Base-by-base conservation (phyloP, 306 rosid genomes). In the Styphnolobium japonicum region DNA sequence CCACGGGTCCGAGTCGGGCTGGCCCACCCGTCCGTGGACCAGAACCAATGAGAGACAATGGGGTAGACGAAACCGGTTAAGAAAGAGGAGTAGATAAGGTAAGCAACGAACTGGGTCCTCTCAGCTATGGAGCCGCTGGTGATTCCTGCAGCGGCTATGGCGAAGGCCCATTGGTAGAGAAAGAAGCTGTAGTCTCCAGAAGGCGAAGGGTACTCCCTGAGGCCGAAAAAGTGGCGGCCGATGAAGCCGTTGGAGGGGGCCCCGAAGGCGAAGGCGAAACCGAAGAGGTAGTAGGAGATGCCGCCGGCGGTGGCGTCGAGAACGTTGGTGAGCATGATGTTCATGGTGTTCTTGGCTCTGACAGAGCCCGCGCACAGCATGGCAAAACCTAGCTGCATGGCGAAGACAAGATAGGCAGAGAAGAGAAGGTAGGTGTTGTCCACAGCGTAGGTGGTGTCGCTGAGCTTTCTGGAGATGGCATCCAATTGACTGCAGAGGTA, bases 351-450 rank as follows among this genome's bases (percentile, higher is more conserved):
- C 43, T 89, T 89, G 70, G 92, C 90, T 0, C 92, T 89, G 52
- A 86, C 92, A 3, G 90, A 86, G 57, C 92, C 87, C 12, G 92
- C 92, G 8, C 92, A 89, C 10, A 89, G 87, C 92, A 89, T 86
- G 74, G 92, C 89, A 18, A 89, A 89, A 18, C 92, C 92, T 7
- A 89, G 90, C 79, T 89, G 90, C 92, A 89, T 89, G 75, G 92
- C 87, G 71, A 89, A 89, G 37, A 89, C 92, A 4, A 89, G 87
- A 71, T 89, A 89, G 7, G 92, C 92, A 0, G 92, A 89, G 82
- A 89, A 89, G 51, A 89, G n/a, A n/a, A n/a, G n/a, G n/a, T n/a
- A n/a, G n/a, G n/a, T n/a, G n/a, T n/a, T n/a, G n/a, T n/a, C n/a
- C 9, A 89, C 22, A 64, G 92, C 90, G 16, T 84, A 75, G 31